Evolutionary conservation across 805 yeast genomes (phyloP).

Genomic region (Dipodascus geniculatus): DNA sequence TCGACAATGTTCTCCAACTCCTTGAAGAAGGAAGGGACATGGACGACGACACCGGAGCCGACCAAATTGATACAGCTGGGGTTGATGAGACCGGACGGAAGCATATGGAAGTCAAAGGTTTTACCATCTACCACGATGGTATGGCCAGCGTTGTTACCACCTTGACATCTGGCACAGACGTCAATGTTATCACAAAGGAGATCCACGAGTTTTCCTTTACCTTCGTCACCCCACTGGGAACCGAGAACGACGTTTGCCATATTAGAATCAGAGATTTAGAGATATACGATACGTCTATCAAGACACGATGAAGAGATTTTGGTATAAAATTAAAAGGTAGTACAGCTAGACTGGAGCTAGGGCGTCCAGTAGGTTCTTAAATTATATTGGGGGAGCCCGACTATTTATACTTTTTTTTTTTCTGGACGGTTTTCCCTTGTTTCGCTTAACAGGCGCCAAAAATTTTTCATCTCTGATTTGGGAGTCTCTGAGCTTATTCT

Average conservation of each 20-base stretch:
- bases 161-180: constrained; percentile 91
- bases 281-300: background rate
- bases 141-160: constrained; percentile 99
- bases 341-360: constrained; percentile 1
- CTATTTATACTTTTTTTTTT: background rate
- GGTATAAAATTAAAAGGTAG: background rate
- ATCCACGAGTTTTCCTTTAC: constrained; percentile 96
- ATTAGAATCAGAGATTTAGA: constrained; percentile 1
- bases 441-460: too few species aligned
- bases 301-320: background rate
- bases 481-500: too few species aligned
- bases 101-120: constrained; percentile 97
- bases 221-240: constrained; percentile 99
- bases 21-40: constrained; percentile 82
- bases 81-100: constrained; percentile 95
- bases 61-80: constrained; percentile 80
- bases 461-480: background rate
- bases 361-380: constrained; percentile 1
- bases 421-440: background rate
- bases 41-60: constrained; percentile 95
- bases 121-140: constrained; percentile 84
- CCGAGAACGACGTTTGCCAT: constrained; percentile 94
- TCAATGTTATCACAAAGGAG: constrained; percentile 89
- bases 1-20: constrained; percentile 72
- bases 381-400: background rate